Conservation (phyloP, 805 yeast genomes). For the Candida vartiovaarae region DNA sequence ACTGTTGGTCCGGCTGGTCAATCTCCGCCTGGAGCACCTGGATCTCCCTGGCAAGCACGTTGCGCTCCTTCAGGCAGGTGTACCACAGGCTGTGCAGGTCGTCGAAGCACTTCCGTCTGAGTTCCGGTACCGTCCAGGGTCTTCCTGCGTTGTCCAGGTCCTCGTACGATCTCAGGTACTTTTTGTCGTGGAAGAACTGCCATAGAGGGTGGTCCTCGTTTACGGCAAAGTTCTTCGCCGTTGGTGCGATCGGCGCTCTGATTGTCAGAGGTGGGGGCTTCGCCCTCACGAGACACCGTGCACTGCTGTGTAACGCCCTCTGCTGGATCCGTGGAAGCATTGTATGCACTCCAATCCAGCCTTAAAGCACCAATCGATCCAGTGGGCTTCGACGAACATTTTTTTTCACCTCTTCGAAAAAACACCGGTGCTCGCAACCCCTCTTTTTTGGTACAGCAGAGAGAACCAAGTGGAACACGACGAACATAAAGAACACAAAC, state of each 20-base stretch:
- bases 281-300: constrained; percentile 11
- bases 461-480: no score
- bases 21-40: constrained; percentile 44
- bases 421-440: not conserved
- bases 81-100: constrained; percentile 93
- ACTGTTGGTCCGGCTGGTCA: constrained; percentile 32
- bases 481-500: not conserved
- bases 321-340: constrained; percentile 12
- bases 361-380: no score
- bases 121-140: constrained; percentile 82
- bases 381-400: not conserved
- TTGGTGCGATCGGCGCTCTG: constrained; percentile 81
- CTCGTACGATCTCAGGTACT: constrained; percentile 50
- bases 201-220: constrained; percentile 89
- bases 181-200: constrained; percentile 74
- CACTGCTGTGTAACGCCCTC: constrained; percentile 14
- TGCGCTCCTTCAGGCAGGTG: constrained; percentile 74
- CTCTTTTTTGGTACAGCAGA: not conserved
- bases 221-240: constrained; percentile 62
- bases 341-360: not conserved
- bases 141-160: constrained; percentile 54
- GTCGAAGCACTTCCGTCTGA: constrained; percentile 85
- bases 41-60: constrained; percentile 67
- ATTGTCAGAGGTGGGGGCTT: constrained; percentile 31
- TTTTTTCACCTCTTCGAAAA: not conserved